A percentile compares a stretch with the other conserved stretches of the same genome.
These are phyloP conservation scores for Arabis alpina DNA, from an alignment of 345 rosid species.

Conservation along the genomic window DNA sequence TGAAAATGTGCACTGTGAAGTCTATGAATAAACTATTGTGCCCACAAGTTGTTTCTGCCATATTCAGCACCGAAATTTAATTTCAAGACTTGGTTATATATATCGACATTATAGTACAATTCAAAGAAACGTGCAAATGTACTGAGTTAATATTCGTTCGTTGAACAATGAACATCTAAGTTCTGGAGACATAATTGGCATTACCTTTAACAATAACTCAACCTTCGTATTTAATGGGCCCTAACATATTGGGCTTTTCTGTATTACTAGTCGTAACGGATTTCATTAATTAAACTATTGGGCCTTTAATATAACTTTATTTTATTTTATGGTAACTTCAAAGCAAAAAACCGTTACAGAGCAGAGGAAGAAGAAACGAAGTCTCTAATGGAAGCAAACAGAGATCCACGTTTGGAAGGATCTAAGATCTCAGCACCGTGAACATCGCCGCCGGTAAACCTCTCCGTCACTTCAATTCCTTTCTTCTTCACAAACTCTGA, in stretches of 20 bases:
- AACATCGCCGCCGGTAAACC: slow-evolving; percentile 44
- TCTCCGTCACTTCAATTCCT: slow-evolving; percentile 46
- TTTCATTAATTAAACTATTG: background rate
- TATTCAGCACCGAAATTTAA: slow-evolving; percentile 13
- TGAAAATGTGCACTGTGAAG: slow-evolving; percentile 31
- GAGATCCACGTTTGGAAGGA: slow-evolving; percentile 31
- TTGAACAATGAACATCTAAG: background rate
- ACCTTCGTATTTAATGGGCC: too few species aligned
- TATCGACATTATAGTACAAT: background rate
- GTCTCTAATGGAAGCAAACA: slow-evolving; percentile 25
- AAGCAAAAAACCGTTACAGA: background rate
- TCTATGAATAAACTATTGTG: slow-evolving; percentile 13
- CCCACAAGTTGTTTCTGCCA: slow-evolving; percentile 17
- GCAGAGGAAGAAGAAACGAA: slow-evolving; percentile 36
- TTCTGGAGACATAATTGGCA: too few species aligned
- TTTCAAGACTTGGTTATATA: slow-evolving; percentile 5
- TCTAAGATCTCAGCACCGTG: slow-evolving; percentile 47
- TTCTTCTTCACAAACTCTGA: slow-evolving; percentile 48
- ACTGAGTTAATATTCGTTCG: background rate
- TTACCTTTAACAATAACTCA: too few species aligned
- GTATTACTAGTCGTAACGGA: background rate
- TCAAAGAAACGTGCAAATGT: background rate
- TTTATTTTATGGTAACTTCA: background rate
- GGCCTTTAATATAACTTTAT: background rate
- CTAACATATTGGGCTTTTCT: background rate